Conservation (phyloP, 75 land plant genomes). For the Selaginella tamariscina region DNA sequence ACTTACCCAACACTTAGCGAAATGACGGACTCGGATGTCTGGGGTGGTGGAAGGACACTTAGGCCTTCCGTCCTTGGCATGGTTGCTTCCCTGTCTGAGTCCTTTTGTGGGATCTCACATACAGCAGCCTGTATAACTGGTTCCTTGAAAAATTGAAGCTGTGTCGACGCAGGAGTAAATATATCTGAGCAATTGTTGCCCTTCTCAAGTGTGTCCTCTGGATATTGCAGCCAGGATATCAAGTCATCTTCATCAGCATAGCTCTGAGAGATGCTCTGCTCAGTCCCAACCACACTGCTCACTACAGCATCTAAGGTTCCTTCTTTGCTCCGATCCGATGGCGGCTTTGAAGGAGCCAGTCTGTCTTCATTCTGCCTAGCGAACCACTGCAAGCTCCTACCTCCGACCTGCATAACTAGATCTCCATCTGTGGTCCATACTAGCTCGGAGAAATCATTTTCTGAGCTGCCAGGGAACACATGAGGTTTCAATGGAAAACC, state of each 20-base stretch:
- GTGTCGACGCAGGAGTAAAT: slow-evolving; percentile 23
- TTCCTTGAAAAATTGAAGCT: background rate
- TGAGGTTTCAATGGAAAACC: background rate
- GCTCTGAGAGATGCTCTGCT: background rate
- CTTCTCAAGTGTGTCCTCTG: slow-evolving; percentile 38
- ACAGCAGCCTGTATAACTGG: background rate
- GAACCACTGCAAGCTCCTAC: slow-evolving; percentile 14
- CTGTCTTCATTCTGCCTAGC: slow-evolving; percentile 18
- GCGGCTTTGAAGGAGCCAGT: slow-evolving; percentile 13
- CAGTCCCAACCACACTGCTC: slow-evolving; percentile 13
- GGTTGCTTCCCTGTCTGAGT: background rate
- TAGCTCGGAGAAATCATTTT: slow-evolving; percentile 28
- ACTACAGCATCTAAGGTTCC: slow-evolving; percentile 14
- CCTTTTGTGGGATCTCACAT: background rate
- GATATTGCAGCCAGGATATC: slow-evolving; percentile 49
- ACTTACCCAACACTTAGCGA: no score
- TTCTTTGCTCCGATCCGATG: background rate
- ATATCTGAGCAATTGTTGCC: slow-evolving; percentile 37
- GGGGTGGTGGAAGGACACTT: no score
- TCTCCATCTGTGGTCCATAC: slow-evolving; percentile 33
- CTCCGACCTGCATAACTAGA: slow-evolving; percentile 31
- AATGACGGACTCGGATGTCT: no score
- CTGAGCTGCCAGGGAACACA: slow-evolving; percentile 22
- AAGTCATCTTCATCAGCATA: slow-evolving; percentile 26
- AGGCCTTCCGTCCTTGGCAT: background rate